Evolutionary conservation across 176 grass and related monocot species (phyloP).

Genomic region (Elaeis guineensis): DNA sequence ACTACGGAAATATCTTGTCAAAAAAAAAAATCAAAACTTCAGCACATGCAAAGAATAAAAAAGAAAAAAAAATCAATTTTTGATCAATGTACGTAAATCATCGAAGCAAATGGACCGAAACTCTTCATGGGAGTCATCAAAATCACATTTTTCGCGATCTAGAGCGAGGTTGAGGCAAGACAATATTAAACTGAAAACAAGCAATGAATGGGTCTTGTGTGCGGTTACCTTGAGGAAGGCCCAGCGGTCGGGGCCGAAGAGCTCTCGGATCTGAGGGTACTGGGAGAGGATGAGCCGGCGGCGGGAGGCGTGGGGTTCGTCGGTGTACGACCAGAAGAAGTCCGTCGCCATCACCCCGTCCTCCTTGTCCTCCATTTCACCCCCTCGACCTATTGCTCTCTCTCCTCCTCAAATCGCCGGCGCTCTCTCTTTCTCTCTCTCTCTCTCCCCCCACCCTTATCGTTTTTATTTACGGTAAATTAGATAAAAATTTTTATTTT

Average conservation of each 20-base stretch:
- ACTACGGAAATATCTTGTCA: no score
- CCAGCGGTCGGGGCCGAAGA: constrained; percentile 86
- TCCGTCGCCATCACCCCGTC: constrained; percentile 84
- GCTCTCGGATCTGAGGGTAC: constrained; percentile 94
- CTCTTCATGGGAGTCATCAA: neutral
- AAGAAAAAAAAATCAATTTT: no score
- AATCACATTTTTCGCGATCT: neutral
- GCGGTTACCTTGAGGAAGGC: constrained; percentile 68
- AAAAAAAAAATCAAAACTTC: no score
- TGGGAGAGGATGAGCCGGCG: constrained; percentile 77
- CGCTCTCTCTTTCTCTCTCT: neutral
- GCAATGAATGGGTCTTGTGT: no score
- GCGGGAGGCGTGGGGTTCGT: constrained; percentile 93
- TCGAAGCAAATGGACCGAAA: no score
- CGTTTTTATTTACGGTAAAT: no score
- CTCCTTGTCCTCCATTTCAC: constrained; percentile 28
- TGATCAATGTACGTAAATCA: no score
- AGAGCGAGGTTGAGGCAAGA: no score
- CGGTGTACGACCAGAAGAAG: constrained; percentile 99
- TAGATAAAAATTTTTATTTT: no score
- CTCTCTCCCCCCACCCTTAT: no score
- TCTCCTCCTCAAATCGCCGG: neutral
- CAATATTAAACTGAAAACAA: no score
- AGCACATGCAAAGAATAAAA: no score
- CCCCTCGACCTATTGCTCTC: constrained; percentile 10